Conservation (phyloP, 805 yeast genomes). For the Hanseniaspora lindneri region DNA sequence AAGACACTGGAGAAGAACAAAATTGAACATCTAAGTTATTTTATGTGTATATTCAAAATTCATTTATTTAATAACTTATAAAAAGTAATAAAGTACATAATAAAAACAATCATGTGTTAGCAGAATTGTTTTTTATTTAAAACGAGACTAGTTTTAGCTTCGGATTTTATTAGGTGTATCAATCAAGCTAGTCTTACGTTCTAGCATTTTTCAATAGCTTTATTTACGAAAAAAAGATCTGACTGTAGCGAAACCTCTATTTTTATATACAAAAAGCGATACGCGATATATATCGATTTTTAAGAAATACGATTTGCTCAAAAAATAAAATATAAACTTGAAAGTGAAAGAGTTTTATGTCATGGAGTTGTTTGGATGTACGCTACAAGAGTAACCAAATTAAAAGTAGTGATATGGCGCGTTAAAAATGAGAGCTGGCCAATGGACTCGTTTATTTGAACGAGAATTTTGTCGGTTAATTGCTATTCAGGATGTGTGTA, state of each 20-base stretch:
- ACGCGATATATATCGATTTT: background rate
- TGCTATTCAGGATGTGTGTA: too few relatives aligned
- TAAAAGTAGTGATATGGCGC: too few relatives aligned
- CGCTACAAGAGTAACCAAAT: too few relatives aligned
- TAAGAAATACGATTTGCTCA: background rate
- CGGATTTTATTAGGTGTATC: background rate
- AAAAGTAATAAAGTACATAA: background rate
- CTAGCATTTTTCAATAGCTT: background rate
- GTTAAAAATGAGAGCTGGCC: too few relatives aligned
- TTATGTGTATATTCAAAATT: conserved; percentile 5
- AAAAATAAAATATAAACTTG: background rate
- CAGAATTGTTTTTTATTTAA: too few relatives aligned
- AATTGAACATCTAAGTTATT: conserved; percentile 68
- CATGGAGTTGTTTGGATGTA: too few relatives aligned
- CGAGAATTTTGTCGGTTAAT: too few relatives aligned
- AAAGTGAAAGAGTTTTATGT: background rate
- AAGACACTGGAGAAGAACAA: conserved; percentile 99
- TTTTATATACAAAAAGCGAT: background rate
- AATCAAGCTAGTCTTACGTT: background rate
- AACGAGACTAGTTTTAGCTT: background rate
- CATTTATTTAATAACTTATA: conserved; percentile 4
- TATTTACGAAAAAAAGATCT: background rate
- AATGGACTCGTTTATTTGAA: too few relatives aligned
- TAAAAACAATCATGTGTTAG: background rate
- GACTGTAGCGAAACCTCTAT: background rate